Evolutionary conservation across 345 rosid genomes (phyloP).

Genomic region (Atalantia buxifolia): DNA sequence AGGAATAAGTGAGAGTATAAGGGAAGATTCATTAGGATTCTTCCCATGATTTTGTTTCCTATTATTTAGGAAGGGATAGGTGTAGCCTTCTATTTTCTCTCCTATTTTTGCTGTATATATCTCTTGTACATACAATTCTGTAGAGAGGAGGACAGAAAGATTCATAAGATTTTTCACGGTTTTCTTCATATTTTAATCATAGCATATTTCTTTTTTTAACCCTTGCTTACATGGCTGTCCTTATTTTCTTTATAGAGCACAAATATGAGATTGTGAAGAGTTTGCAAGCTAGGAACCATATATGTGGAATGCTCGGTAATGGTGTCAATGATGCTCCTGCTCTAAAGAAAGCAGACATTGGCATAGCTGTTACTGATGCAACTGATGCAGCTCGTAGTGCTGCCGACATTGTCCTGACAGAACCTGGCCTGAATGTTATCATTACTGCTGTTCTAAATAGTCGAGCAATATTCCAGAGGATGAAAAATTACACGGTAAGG

Average conservation of each 20-base stretch:
- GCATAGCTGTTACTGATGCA: conserved; percentile 72
- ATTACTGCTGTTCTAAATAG: conserved; percentile 64
- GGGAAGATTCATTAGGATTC: too few relatives aligned
- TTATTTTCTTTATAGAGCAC: conserved; percentile 39
- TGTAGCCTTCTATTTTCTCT: too few relatives aligned
- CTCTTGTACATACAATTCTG: too few relatives aligned
- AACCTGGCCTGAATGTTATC: conserved; percentile 66
- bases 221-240: not conserved
- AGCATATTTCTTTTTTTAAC: not conserved
- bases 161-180: too few relatives aligned
- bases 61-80: too few relatives aligned
- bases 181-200: too few relatives aligned
- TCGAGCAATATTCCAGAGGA: conserved; percentile 60
- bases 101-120: too few relatives aligned
- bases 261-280: conserved; percentile 70
- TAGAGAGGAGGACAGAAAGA: too few relatives aligned
- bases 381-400: conserved; percentile 74
- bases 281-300: conserved; percentile 66
- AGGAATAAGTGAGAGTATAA: too few relatives aligned
- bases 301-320: conserved; percentile 60
- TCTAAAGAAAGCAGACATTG: conserved; percentile 67
- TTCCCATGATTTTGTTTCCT: too few relatives aligned
- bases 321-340: conserved; percentile 70
- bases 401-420: conserved; percentile 63
- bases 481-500: conserved; percentile 67